phyloP scores from a whole-genome alignment of 2,329 filamentous ascomycete genomes.

The Parafenestella ontariensis region DNA sequence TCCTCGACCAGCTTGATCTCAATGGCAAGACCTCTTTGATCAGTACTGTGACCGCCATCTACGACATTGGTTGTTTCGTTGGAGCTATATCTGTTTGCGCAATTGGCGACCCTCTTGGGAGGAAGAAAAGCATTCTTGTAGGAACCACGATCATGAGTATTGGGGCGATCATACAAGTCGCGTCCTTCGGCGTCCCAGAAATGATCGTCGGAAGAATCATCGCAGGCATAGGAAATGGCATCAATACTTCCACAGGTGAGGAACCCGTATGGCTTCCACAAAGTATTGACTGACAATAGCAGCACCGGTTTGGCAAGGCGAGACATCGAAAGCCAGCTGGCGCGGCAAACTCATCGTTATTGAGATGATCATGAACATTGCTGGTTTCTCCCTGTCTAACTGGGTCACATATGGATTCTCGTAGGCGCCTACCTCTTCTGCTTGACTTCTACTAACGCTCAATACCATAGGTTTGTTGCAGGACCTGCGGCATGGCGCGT shows the following conservation, averaged over 20 bases:
- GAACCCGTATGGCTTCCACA: constrained; percentile 26
- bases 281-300: constrained; percentile 39
- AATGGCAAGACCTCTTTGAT: constrained; percentile 50
- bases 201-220: constrained; percentile 60
- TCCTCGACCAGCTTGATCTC: constrained; percentile 58
- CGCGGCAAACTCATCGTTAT: constrained; percentile 57
- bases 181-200: constrained; percentile 54
- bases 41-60: constrained; percentile 63
- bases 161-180: constrained; percentile 57
- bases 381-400: constrained; percentile 58
- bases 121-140: constrained; percentile 57
- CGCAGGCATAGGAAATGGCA: constrained; percentile 59
- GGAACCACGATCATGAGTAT: constrained; percentile 58
- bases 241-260: constrained; percentile 59
- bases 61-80: constrained; percentile 67
- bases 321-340: constrained; percentile 55
- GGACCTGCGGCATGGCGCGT: constrained; percentile 31
- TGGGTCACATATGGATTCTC: constrained; percentile 62
- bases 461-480: constrained; percentile 21
- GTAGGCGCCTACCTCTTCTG: constrained; percentile 33
- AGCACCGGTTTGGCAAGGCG: constrained; percentile 61
- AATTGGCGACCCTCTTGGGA: constrained; percentile 57
- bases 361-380: constrained; percentile 60
- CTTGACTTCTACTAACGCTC: neutral
- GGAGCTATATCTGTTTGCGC: constrained; percentile 58